Evolutionary conservation across 1,284 basidiomycete genomes (phyloP).

Genomic region (Mycena sp.): DNA sequence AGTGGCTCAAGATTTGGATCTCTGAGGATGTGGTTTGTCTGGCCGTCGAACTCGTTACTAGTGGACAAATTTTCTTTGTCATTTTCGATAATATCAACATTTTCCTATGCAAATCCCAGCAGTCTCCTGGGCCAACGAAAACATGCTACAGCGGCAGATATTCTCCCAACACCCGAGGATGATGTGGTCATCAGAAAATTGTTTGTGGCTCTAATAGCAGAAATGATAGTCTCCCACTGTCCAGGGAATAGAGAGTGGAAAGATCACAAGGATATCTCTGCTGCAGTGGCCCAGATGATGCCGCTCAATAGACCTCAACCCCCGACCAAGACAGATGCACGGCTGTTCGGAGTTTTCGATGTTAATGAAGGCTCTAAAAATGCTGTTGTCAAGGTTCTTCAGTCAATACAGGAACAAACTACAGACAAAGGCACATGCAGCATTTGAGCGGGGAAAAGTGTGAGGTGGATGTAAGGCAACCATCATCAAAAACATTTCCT

Average conservation of each 20-base stretch:
- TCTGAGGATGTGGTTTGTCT: slow-evolving; percentile 33
- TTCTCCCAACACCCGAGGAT: slow-evolving; percentile 32
- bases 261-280: slow-evolving; percentile 24
- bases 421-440: too few relatives aligned
- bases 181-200: slow-evolving; percentile 24
- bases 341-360: slow-evolving; percentile 38
- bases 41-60: slow-evolving; percentile 33
- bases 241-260: slow-evolving; percentile 34
- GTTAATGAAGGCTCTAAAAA: too few relatives aligned
- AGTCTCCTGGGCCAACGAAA: slow-evolving; percentile 31
- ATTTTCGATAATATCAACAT: slow-evolving; percentile 47
- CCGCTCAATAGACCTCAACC: slow-evolving; percentile 34
- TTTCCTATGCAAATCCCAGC: slow-evolving; percentile 37
- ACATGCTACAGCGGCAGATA: slow-evolving; percentile 26
- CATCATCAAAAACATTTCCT: too few relatives aligned
- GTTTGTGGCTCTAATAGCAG: slow-evolving; percentile 31
- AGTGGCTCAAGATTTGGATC: slow-evolving; percentile 36
- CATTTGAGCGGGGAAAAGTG: too few relatives aligned
- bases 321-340: slow-evolving; percentile 32
- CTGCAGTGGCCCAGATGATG: slow-evolving; percentile 22
- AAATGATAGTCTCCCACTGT: slow-evolving; percentile 34
- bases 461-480: too few relatives aligned
- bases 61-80: slow-evolving; percentile 28
- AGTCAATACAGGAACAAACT: too few relatives aligned
- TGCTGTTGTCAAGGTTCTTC: too few relatives aligned